Conservation (phyloP, 108 stramenopile genomes). For the Cylindrotheca fusiformis region DNA sequence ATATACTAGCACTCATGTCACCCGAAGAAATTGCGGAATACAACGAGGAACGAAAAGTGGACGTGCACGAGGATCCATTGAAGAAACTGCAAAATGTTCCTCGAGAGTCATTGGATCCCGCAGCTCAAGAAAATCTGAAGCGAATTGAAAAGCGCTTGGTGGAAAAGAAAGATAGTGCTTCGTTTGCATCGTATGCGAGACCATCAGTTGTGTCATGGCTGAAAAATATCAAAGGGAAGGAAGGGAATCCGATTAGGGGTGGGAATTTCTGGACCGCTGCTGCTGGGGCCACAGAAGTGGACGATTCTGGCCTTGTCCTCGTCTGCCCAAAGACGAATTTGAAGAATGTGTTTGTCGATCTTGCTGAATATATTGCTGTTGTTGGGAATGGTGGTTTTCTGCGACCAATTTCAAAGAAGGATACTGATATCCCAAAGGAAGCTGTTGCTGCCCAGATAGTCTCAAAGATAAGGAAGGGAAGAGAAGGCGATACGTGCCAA, state of each 20-base stretch:
- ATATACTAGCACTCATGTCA: slow-evolving; percentile 64
- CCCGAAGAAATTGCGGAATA: slow-evolving; percentile 41
- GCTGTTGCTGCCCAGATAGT: slow-evolving; percentile 39
- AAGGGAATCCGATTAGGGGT: slow-evolving; percentile 71
- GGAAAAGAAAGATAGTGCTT: slow-evolving; percentile 21
- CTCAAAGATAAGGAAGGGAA: slow-evolving; percentile 49
- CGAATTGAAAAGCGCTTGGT: slow-evolving; percentile 22
- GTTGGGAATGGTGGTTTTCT: slow-evolving; percentile 70
- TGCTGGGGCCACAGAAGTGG: slow-evolving; percentile 72
- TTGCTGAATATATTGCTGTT: slow-evolving; percentile 59
- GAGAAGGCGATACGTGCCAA: slow-evolving; percentile 62
- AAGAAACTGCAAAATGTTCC: slow-evolving; percentile 1
- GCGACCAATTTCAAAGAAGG: slow-evolving; percentile 30
- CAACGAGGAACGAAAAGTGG: no score
- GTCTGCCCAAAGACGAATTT: slow-evolving; percentile 57
- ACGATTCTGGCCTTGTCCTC: slow-evolving; percentile 76
- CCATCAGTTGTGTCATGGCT: slow-evolving; percentile 78
- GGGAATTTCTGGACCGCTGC: slow-evolving; percentile 81
- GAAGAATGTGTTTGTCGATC: slow-evolving; percentile 51
- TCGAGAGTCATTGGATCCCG: slow-evolving; percentile 10
- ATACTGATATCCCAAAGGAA: slow-evolving; percentile 16
- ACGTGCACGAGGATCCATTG: no score
- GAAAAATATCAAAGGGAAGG: slow-evolving; percentile 59
- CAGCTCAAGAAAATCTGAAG: slow-evolving; percentile 22
- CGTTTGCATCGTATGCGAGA: slow-evolving; percentile 30